Evolutionary conservation across 345 rosid genomes (phyloP), one percentile per base, ranked within the genome.

Genomic region (Salix koriyanagi): DNA sequence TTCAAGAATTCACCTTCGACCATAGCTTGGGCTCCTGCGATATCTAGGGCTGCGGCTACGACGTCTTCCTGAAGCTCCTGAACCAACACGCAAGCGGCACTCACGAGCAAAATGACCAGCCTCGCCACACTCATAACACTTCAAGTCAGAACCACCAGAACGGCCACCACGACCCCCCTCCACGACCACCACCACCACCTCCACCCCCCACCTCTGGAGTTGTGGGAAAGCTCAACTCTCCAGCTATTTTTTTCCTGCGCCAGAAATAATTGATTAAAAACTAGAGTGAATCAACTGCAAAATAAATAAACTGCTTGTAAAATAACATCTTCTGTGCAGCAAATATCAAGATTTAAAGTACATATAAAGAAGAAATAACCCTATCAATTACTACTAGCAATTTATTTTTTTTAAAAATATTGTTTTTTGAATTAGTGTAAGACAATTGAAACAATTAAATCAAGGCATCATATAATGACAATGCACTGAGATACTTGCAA

Each of bases 31-130:
- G 77, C 97, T 91, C 71, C 93, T 87, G 58, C 93, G 90, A 80
- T 91, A 91, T 80, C 93, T 84, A 54, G 97, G 96, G 80, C 95
- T 91, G 76, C 89, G 96, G 79, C 97, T 91, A 0, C 94, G 90
- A 14, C 91, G 89, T 77, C 93, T 88, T 76, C 96, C 78, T 23
- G 52, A 56, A 9, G 56, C 71, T 39, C 71, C 71, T 0, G 89
- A 62, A 39, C 94, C 93, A 87, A 86, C 92, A 42, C 94, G 97
- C 36, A 56, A 69, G 48, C 91, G 90, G 67, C 97, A 93, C 80
- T 93, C 97, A 78, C 97, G 94, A 5, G 97, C 96, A 87, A 93
- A 93, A 78, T 93, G 97, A 67, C 97, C 97, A 72, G 94, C 86
- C 85, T 93, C 97, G 19, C 96, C 96, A 74, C 97, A 93, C 74